These are phyloP conservation scores for Phytopythium vexans DNA, from an alignment of 352 stramenopile species.

Conservation along the genomic window DNA sequence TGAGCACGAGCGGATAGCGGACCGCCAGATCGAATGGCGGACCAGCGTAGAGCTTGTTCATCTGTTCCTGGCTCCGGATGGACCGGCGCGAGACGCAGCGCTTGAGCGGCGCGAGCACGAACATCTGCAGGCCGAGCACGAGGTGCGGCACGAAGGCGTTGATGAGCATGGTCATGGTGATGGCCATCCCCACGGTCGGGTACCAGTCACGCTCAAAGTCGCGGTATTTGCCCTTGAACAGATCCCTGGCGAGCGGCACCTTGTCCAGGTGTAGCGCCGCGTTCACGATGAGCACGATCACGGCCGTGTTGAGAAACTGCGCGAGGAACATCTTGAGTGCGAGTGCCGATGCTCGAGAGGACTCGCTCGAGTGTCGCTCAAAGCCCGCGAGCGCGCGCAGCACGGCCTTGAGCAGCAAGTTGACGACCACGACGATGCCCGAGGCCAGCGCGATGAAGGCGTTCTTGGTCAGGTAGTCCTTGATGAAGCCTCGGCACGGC, in stretches of 20 bases:
- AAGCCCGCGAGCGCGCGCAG: conserved; percentile 65
- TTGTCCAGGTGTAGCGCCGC: conserved; percentile 36
- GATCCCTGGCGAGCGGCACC: conserved; percentile 43
- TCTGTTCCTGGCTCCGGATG: conserved; percentile 66
- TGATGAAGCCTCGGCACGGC: conserved; percentile 69
- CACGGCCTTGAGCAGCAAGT: conserved; percentile 70
- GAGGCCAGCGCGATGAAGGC: conserved; percentile 64
- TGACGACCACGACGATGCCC: conserved; percentile 71
- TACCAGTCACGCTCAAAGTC: conserved; percentile 89
- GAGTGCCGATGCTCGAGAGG: conserved; percentile 68
- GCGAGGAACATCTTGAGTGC: conserved; percentile 77
- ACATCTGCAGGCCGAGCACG: conserved; percentile 58
- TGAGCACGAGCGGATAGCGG: conserved; percentile 81
- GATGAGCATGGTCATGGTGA: conserved; percentile 86
- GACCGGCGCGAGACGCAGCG: conserved; percentile 35
- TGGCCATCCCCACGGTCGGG: conserved; percentile 77
- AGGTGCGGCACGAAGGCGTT: conserved; percentile 70
- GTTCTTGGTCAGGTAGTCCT: conserved; percentile 64
- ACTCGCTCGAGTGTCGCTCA: conserved; percentile 78
- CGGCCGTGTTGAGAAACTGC: conserved; percentile 82
- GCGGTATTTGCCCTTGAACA: conserved; percentile 74
- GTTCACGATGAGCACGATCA: conserved; percentile 85
- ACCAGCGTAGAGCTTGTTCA: conserved; percentile 76
- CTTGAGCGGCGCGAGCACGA: conserved; percentile 45
- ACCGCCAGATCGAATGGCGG: conserved; percentile 73